Evolutionary conservation across 768 basidiomycete species (phyloP).

Genomic region (Exidia glandulosa): DNA sequence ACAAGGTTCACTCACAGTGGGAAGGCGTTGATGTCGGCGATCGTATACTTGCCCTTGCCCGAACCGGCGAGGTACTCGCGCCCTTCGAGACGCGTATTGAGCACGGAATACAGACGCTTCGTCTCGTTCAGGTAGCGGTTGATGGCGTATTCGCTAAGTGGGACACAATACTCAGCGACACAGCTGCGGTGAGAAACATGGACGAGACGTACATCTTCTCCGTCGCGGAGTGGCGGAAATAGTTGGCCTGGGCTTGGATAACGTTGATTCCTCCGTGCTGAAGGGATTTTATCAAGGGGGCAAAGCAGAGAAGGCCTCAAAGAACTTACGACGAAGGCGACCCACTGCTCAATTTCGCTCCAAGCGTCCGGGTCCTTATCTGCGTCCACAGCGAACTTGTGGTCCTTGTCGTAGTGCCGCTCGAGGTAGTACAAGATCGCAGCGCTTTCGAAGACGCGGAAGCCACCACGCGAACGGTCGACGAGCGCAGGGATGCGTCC

Average conservation of each 20-base stretch:
- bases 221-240: constrained; percentile 55
- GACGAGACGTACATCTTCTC: constrained; percentile 38
- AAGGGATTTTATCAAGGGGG: background rate
- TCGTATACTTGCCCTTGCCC: constrained; percentile 49
- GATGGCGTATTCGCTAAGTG: constrained; percentile 14
- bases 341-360: constrained; percentile 29
- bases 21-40: constrained; percentile 63
- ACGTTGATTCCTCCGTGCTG: constrained; percentile 76
- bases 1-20: constrained; percentile 40
- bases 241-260: constrained; percentile 82
- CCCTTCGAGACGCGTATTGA: constrained; percentile 62
- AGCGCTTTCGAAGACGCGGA: constrained; percentile 24
- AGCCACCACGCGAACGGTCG: constrained; percentile 33
- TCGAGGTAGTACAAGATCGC: constrained; percentile 34
- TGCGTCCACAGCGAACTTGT: constrained; percentile 25
- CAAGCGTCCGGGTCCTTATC: constrained; percentile 14
- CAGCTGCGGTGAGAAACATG: background rate
- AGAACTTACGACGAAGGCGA: constrained; percentile 26
- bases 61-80: constrained; percentile 76
- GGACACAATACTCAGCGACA: background rate
- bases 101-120: constrained; percentile 69
- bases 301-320: background rate
- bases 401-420: constrained; percentile 35
- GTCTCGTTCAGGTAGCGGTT: constrained; percentile 74
- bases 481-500: constrained; percentile 56